A percentile compares a stretch with the other conserved stretches of the same genome.
Evolutionary conservation across 2,329 filamentous ascomycete genomes (phyloP).

Genomic region (Monosporascus sp.): DNA sequence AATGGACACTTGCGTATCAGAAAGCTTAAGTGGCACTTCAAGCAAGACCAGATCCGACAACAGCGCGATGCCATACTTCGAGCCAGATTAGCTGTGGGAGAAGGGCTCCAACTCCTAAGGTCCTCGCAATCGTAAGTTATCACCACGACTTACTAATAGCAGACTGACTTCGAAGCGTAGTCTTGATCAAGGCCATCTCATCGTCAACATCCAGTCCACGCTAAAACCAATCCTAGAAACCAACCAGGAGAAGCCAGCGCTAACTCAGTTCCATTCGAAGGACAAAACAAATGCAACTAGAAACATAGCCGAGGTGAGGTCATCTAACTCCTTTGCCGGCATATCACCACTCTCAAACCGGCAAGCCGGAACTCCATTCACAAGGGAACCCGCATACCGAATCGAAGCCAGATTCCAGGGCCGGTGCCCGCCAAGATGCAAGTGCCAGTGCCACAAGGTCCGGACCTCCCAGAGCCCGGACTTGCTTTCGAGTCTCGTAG

Average conservation of each 20-base stretch:
- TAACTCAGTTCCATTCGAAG: not conserved
- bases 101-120: not conserved
- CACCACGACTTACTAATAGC: not conserved
- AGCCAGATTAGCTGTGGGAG: not conserved
- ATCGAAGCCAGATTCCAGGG: not conserved
- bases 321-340: not conserved
- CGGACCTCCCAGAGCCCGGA: not conserved
- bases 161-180: not conserved
- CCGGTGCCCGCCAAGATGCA: not conserved
- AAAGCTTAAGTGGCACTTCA: not conserved
- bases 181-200: not conserved
- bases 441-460: not conserved
- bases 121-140: not conserved
- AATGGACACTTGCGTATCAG: not conserved
- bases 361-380: not conserved
- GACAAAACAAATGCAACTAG: too few species aligned
- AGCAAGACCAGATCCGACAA: not conserved
- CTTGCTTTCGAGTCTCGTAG: not conserved
- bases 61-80: not conserved
- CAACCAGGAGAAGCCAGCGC: not conserved
- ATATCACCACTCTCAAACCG: too few species aligned
- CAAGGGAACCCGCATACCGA: not conserved
- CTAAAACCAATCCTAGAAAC: not conserved
- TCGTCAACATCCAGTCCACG: not conserved
- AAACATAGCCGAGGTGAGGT: not conserved